phyloP scores from a whole-genome alignment of 176 grass and related monocot genomes.

The Guadua angustifolia region DNA sequence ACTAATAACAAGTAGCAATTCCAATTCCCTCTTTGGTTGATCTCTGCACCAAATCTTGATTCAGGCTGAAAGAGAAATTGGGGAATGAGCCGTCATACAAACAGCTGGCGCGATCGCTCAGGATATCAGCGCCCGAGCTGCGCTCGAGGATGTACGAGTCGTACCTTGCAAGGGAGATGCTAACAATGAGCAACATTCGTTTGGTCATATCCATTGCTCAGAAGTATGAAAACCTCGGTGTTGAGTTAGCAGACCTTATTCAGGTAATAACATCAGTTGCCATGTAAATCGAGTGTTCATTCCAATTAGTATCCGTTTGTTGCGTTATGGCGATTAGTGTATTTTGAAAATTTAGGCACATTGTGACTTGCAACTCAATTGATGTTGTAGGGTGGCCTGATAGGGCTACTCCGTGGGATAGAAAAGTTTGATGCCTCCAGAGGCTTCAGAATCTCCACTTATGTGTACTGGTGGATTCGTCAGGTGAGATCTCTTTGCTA shows the following conservation, averaged over 20 bases:
- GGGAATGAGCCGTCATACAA: constrained; percentile 82
- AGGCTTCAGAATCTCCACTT: constrained; percentile 91
- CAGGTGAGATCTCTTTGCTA: constrained; percentile 56
- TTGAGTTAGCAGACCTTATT: constrained; percentile 88
- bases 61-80: constrained; percentile 84
- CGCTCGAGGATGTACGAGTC: constrained; percentile 66
- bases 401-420: constrained; percentile 87
- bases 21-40: neutral
- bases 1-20: neutral
- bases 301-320: constrained; percentile 12
- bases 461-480: constrained; percentile 99
- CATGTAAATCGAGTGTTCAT: neutral
- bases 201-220: constrained; percentile 96
- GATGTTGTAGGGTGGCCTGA: constrained; percentile 75
- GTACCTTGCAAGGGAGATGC: constrained; percentile 82
- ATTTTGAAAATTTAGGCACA: neutral
- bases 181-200: constrained; percentile 92
- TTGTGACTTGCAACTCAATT: neutral
- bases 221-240: constrained; percentile 91
- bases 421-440: constrained; percentile 93
- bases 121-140: constrained; percentile 67
- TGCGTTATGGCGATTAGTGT: neutral
- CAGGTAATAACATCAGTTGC: constrained; percentile 55
- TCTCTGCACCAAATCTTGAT: neutral
- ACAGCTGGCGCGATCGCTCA: constrained; percentile 60